These are phyloP conservation scores for Luvunga scandens DNA, from an alignment of 345 rosid genomes.

Conservation along the genomic window DNA sequence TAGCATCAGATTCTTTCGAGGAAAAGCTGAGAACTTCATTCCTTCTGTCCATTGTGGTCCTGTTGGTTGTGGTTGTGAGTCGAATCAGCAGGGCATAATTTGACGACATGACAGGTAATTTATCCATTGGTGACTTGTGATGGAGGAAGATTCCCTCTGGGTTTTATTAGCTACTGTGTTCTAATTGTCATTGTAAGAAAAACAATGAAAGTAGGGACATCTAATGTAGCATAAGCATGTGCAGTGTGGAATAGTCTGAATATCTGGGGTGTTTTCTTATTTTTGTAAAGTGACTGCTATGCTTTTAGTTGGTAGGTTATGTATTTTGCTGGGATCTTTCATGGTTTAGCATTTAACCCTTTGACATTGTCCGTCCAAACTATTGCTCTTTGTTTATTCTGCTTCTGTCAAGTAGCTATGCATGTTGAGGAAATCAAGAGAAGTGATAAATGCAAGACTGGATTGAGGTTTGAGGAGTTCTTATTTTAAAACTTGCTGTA, in stretches of 20 bases:
- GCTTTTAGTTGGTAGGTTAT: background rate
- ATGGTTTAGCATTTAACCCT: background rate
- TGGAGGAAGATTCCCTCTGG: constrained; percentile 7
- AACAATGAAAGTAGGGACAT: background rate
- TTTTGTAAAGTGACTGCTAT: background rate
- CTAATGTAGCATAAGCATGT: background rate
- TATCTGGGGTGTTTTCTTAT: background rate
- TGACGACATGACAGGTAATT: constrained; percentile 42
- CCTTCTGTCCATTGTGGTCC: constrained; percentile 59
- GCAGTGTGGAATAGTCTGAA: background rate
- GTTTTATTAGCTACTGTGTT: background rate
- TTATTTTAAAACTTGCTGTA: background rate
- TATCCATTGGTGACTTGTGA: background rate
- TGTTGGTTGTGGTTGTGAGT: constrained; percentile 66
- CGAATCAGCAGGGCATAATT: constrained; percentile 56
- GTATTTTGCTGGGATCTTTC: background rate
- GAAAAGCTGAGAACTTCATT: constrained; percentile 67
- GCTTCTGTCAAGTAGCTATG: background rate
- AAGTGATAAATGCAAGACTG: background rate
- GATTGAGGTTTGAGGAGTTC: background rate
- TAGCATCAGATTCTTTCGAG: constrained; percentile 38
- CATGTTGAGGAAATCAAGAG: background rate
- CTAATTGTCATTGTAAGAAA: background rate
- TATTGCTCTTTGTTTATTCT: background rate
- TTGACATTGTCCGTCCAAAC: background rate